These are phyloP conservation scores for Tulasnella sp. DNA, from an alignment of 768 basidiomycete genomes.

Conservation along the genomic window DNA sequence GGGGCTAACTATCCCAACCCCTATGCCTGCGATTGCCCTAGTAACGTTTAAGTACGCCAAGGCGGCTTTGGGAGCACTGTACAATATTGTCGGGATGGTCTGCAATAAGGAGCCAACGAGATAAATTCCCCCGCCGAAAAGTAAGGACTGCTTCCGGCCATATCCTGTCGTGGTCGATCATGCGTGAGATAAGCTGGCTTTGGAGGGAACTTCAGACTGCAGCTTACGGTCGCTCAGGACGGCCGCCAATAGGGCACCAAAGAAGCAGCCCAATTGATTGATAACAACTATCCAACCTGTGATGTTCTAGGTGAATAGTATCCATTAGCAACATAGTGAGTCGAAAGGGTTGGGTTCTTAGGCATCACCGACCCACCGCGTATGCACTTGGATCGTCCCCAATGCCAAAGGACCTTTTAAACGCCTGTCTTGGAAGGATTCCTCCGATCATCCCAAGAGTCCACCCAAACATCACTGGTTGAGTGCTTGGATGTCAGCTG, in stretches of 20 bases:
- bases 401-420: conserved; percentile 3
- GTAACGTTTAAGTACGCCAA: conserved; percentile 34
- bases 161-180: conserved; percentile 37
- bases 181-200: too few relatives aligned
- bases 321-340: not conserved
- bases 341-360: not conserved
- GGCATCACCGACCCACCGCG: not conserved
- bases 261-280: conserved; percentile 40
- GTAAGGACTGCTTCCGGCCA: conserved; percentile 42
- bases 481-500: not conserved
- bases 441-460: conserved; percentile 6
- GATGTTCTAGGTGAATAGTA: conserved; percentile 29
- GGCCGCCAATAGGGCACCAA: not conserved
- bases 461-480: not conserved
- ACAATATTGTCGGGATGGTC: conserved; percentile 28
- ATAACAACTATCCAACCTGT: conserved; percentile 48
- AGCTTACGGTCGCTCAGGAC: not conserved
- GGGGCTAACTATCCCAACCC: conserved; percentile 22
- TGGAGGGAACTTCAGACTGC: conserved; percentile 39
- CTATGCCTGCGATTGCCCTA: conserved; percentile 23
- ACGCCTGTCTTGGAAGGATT: not conserved
- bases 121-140: conserved; percentile 42
- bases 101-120: conserved; percentile 45
- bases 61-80: not conserved
- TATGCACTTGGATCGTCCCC: not conserved